Conservation (phyloP, 78 protist species). For the Capsaspora owczarzaki region DNA sequence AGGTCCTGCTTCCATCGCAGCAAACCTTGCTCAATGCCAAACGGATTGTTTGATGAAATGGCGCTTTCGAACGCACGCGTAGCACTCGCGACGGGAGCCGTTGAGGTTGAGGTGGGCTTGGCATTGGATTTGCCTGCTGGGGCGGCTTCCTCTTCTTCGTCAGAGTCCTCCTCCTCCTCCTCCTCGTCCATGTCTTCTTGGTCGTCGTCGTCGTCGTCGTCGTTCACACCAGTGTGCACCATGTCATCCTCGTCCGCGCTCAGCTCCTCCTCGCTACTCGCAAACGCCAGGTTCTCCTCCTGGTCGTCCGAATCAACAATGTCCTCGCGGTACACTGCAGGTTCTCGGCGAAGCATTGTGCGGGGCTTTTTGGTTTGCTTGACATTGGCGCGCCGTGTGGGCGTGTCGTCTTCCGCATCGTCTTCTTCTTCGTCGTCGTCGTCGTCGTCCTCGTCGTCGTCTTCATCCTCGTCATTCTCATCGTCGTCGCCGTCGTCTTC, state of each 20-base stretch:
- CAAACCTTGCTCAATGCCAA: conserved; percentile 3
- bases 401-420: neutral
- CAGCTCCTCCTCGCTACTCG: neutral
- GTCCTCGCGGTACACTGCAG: no score
- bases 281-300: neutral
- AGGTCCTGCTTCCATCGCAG: conserved; percentile 24
- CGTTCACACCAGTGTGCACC: no score
- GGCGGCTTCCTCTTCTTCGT: conserved; percentile 2
- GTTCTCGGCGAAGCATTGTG: no score
- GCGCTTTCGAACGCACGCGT: no score
- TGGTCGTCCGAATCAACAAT: neutral
- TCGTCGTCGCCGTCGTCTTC: conserved; percentile 26
- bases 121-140: no score
- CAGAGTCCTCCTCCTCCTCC: conserved; percentile 29
- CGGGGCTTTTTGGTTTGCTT: neutral
- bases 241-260: neutral
- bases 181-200: conserved; percentile 7
- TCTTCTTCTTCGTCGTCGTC: no score
- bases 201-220: conserved; percentile 14
- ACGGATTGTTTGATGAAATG: no score
- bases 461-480: conserved; percentile 31
- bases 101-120: no score
- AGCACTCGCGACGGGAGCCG: no score
- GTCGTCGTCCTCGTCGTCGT: conserved; percentile 36
- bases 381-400: neutral